A percentile compares a stretch with the other conserved stretches of the same genome.
phyloP scores from a whole-genome alignment of 768 basidiomycete genomes.

The Podaxis mareebaensis region DNA sequence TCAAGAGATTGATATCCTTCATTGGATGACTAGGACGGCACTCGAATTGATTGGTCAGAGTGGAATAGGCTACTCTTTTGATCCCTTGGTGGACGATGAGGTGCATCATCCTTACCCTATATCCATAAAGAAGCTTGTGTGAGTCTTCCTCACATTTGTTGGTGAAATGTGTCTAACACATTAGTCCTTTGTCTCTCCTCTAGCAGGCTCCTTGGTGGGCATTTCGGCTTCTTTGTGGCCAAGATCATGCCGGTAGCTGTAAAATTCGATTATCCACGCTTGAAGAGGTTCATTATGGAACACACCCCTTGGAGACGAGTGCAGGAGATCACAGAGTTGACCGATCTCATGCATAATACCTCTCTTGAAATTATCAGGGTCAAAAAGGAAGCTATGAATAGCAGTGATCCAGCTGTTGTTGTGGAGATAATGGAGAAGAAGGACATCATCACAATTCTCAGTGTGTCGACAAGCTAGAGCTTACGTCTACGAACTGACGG shows the following conservation, averaged over 20 bases:
- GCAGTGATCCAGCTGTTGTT: conserved; percentile 35
- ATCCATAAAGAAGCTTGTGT: conserved; percentile 33
- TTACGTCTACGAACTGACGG: neutral
- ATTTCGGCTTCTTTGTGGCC: conserved; percentile 21
- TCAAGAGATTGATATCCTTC: conserved; percentile 32
- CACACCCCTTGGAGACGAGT: conserved; percentile 32
- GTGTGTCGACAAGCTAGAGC: conserved; percentile 28
- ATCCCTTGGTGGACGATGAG: conserved; percentile 32
- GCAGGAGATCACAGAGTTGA: conserved; percentile 30
- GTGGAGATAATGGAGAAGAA: conserved; percentile 39
- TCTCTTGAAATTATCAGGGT: conserved; percentile 35
- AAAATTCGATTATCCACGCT: conserved; percentile 28
- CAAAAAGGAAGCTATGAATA: conserved; percentile 36
- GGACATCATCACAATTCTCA: conserved; percentile 47
- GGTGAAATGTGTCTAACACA: neutral
- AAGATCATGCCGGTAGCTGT: conserved; percentile 24
- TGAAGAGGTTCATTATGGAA: conserved; percentile 34
- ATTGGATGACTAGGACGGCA: conserved; percentile 41
- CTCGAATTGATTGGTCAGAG: conserved; percentile 51
- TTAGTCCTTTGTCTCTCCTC: neutral
- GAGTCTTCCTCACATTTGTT: conserved; percentile 10
- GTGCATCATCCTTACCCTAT: conserved; percentile 29
- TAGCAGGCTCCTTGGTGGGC: conserved; percentile 21
- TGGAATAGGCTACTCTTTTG: conserved; percentile 43
- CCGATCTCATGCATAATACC: conserved; percentile 36